Evolutionary conservation across 768 basidiomycete species (phyloP).

Genomic region (Termitomyces titanicus): DNA sequence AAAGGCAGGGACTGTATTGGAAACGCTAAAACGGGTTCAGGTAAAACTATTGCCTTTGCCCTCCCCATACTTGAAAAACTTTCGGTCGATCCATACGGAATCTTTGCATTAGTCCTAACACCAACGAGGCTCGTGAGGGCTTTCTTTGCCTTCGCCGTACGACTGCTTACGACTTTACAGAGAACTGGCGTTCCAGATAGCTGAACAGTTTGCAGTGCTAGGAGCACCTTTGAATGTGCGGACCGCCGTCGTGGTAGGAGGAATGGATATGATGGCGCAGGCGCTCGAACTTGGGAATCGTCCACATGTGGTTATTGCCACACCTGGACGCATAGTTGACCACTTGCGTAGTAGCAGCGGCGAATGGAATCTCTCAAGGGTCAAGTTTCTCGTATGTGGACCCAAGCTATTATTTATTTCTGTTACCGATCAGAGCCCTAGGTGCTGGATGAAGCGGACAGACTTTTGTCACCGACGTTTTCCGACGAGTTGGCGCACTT

Average conservation of each 20-base stretch:
- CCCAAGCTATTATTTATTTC: background rate
- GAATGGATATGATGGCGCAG: slow-evolving; percentile 98
- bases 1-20: slow-evolving; percentile 95
- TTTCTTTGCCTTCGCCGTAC: background rate
- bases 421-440: slow-evolving; percentile 23
- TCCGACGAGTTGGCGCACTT: slow-evolving; percentile 78
- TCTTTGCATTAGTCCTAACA: slow-evolving; percentile 90
- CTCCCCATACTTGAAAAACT: slow-evolving; percentile 90
- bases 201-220: slow-evolving; percentile 92
- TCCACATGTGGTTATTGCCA: slow-evolving; percentile 94
- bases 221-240: slow-evolving; percentile 78
- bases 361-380: slow-evolving; percentile 81
- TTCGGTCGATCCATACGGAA: slow-evolving; percentile 87
- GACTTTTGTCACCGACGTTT: slow-evolving; percentile 86
- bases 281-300: slow-evolving; percentile 80
- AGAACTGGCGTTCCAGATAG: slow-evolving; percentile 95
- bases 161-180: slow-evolving; percentile 34
- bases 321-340: slow-evolving; percentile 93
- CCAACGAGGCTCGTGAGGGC: slow-evolving; percentile 74
- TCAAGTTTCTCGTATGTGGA: slow-evolving; percentile 75
- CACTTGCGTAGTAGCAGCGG: slow-evolving; percentile 73
- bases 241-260: slow-evolving; percentile 90
- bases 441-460: slow-evolving; percentile 97
- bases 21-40: slow-evolving; percentile 96
- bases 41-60: slow-evolving; percentile 97